Evolutionary conservation across 345 rosid genomes (phyloP).

Genomic region (Pelargonium nanum): DNA sequence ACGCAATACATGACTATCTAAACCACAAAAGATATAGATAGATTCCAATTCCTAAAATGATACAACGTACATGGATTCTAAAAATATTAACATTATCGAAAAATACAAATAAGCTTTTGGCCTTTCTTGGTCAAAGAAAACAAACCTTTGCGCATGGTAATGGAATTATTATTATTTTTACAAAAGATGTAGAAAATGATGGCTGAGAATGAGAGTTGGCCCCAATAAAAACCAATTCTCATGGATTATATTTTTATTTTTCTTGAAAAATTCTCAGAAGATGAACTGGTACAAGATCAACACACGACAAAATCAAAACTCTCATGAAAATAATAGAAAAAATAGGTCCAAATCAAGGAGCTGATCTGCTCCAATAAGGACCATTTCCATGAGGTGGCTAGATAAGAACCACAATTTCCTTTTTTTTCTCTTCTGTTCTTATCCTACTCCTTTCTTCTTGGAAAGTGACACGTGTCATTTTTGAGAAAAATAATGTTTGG

Average conservation of each 20-base stretch:
- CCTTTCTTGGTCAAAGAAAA: no score
- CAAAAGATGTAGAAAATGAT: no score
- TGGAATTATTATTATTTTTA: neutral
- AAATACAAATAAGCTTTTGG: neutral
- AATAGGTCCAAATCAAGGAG: constrained; percentile 8
- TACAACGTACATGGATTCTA: neutral
- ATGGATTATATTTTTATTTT: no score
- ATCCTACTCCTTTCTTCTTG: constrained; percentile 7
- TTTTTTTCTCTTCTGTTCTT: constrained; percentile 7
- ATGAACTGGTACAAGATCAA: neutral
- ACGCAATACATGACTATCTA: no score
- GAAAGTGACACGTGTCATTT: no score
- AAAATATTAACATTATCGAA: neutral
- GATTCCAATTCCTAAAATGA: no score
- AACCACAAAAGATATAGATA: no score
- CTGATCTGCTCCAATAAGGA: neutral
- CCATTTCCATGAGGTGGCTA: constrained; percentile 22
- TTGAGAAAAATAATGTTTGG: no score
- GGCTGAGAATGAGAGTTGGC: no score
- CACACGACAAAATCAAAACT: neutral
- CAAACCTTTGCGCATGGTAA: neutral
- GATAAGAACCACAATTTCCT: constrained; percentile 20
- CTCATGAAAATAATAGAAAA: neutral
- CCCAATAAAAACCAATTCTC: no score
- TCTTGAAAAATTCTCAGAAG: no score